phyloP scores from a whole-genome alignment of 176 grass and related monocot species.

The Cenchrus americanus region DNA sequence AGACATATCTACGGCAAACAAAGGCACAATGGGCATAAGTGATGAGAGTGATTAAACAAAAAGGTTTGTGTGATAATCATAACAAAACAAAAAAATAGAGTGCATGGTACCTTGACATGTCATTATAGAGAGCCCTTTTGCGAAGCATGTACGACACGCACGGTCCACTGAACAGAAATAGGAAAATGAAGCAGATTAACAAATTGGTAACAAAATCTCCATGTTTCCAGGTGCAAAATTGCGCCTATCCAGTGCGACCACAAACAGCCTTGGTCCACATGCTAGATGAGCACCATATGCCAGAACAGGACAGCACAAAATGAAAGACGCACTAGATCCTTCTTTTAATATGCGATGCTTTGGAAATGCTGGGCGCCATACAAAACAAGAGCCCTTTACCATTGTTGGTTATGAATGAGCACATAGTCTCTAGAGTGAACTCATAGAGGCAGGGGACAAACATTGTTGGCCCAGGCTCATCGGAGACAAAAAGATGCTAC shows the following conservation, averaged over 20 bases:
- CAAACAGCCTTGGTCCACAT: conserved; percentile 4
- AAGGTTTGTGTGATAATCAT: not conserved
- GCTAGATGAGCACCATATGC: not conserved
- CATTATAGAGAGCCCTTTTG: conserved; percentile 97
- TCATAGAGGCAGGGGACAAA: not conserved
- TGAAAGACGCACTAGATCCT: not conserved
- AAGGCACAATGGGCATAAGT: not conserved
- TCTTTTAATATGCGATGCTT: not conserved
- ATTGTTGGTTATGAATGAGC: not conserved
- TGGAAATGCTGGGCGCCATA: not conserved
- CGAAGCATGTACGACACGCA: conserved; percentile 98
- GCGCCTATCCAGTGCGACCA: not conserved
- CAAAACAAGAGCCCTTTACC: not conserved
- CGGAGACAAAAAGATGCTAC: not conserved
- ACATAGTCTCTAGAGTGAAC: not conserved
- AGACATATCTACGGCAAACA: conserved; percentile 64
- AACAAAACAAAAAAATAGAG: conserved; percentile 17
- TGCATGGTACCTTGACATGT: conserved; percentile 83
- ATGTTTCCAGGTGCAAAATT: conserved; percentile 10
- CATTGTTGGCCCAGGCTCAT: not conserved
- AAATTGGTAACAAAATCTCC: conserved; percentile 1
- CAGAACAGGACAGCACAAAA: not conserved
- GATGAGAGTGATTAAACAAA: conserved; percentile 2
- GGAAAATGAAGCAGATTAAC: conserved; percentile 26
- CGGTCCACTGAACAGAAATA: conserved; percentile 72